These are phyloP conservation scores for Globisporangium recalcitrans DNA, from an alignment of 352 stramenopile species.

Conservation along the genomic window DNA sequence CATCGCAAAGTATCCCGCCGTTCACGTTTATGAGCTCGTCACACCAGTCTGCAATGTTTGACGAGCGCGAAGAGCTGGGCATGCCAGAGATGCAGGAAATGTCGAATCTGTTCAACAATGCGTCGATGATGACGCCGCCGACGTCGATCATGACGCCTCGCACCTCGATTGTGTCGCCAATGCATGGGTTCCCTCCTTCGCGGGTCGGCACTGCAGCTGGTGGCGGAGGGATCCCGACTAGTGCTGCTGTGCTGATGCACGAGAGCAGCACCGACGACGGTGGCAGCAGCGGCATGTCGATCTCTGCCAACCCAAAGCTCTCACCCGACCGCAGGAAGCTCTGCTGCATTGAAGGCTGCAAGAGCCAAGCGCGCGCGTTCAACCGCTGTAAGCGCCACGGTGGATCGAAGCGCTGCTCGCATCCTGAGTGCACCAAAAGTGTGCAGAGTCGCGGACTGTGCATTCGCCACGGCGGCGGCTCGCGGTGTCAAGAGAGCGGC, in stretches of 20 bases:
- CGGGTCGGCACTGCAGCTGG: not conserved
- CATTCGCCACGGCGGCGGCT: constrained; percentile 70
- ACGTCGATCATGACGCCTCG: constrained; percentile 14
- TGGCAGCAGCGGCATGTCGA: constrained; percentile 7
- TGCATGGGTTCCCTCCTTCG: constrained; percentile 10
- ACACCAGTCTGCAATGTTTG: constrained; percentile 13
- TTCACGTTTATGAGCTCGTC: constrained; percentile 4
- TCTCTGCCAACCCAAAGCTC: constrained; percentile 36
- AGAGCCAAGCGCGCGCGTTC: constrained; percentile 75
- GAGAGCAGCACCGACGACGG: constrained; percentile 16
- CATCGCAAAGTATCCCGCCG: not conserved
- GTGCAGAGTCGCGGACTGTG: constrained; percentile 66
- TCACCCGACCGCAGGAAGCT: constrained; percentile 69
- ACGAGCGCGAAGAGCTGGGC: constrained; percentile 12
- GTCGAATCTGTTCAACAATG: constrained; percentile 14
- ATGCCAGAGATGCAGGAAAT: constrained; percentile 14
- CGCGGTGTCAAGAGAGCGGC: constrained; percentile 62
- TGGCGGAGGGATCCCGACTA: not conserved
- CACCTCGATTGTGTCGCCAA: constrained; percentile 13
- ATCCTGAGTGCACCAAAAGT: constrained; percentile 68
- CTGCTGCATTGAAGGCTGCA: constrained; percentile 70
- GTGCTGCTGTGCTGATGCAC: constrained; percentile 2
- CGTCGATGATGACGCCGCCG: constrained; percentile 16
- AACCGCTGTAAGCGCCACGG: constrained; percentile 84
- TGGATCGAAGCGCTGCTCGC: constrained; percentile 77